These are phyloP conservation scores for Pleurotus eryngii DNA, from an alignment of 768 basidiomycete species.

Conservation along the genomic window DNA sequence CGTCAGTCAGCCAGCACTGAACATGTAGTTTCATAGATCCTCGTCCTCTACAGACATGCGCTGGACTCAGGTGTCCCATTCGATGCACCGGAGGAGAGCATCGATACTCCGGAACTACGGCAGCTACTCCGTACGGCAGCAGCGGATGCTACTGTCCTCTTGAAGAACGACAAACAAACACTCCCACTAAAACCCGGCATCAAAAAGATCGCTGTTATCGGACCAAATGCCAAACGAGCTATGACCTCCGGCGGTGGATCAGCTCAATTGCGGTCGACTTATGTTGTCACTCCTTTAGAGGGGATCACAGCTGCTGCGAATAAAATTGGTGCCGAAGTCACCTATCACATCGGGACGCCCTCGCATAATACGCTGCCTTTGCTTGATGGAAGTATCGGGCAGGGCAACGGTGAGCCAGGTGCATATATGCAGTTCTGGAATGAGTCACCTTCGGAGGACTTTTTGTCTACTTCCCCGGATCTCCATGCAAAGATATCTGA, in stretches of 20 bases:
- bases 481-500: background rate
- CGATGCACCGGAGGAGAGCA: conserved; percentile 41
- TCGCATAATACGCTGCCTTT: conserved; percentile 48
- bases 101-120: conserved; percentile 46
- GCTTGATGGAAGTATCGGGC: conserved; percentile 43
- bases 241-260: conserved; percentile 61
- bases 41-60: conserved; percentile 44
- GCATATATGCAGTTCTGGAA: conserved; percentile 10
- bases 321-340: conserved; percentile 40
- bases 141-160: conserved; percentile 51
- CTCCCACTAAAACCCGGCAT: conserved; percentile 36
- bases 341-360: conserved; percentile 38
- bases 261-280: conserved; percentile 47
- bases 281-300: conserved; percentile 54
- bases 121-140: conserved; percentile 48
- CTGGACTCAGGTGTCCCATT: conserved; percentile 54
- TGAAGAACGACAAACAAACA: conserved; percentile 54
- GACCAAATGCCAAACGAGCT: conserved; percentile 54
- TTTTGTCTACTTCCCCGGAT: conserved; percentile 26
- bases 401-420: conserved; percentile 25
- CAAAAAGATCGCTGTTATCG: conserved; percentile 54
- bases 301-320: conserved; percentile 45
- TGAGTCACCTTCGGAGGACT: conserved; percentile 35
- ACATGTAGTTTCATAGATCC: conserved; percentile 29
- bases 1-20: background rate